Evolutionary conservation across 805 yeast species (phyloP), one percentile per base, ranked within the genome.

Genomic region (Lipomyces japonicus): DNA sequence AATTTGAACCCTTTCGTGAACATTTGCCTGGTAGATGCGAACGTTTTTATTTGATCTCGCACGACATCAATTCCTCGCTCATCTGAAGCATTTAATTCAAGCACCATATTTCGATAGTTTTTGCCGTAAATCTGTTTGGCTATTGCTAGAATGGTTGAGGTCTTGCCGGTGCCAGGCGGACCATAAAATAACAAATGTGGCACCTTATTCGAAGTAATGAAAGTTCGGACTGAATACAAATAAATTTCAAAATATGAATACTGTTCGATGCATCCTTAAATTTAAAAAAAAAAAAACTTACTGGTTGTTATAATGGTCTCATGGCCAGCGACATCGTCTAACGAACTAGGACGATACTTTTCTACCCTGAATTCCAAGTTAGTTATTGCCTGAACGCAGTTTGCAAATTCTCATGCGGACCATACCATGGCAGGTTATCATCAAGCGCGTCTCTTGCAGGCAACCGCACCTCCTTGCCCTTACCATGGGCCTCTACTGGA

Each of bases 1-100:
- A 93, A 80, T 66, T 93, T 93, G 69, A 87, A 93, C 3, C 97
- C 97, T 96, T 0, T 96, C 96, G 65, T 48, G 69, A 91, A 93
- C 46, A 93, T 91, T 67, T 93, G 98, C 75, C 88, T 81, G 1
- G 98, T 93, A 26, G 91, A 81, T 9, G 98, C 98, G 71, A 93
- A 93, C 61, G 84, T 89, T 74, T 93, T 93, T 72, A 93, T 89
- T 69, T 89, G 96, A 63, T 93, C 93, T 57, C 99, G 78, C n/a
- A 93, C 97, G 39, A 93, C 97, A 61, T 88, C 95, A 59, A 93
- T 93, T 58, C 98, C 98, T 70, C 98, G 79, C 67, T 93, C 98
- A 68, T 93, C 98, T 3, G 95, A 84, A 3, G 98, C 98, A 69
- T 93, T 93, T 67, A 93, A 75, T 65, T 93, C 98, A 48, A 93